A percentile compares a stretch with the other conserved stretches of the same genome.
Conservation (phyloP, 2,329 filamentous ascomycete genomes). For the Hypoxylon rubiginosum region DNA sequence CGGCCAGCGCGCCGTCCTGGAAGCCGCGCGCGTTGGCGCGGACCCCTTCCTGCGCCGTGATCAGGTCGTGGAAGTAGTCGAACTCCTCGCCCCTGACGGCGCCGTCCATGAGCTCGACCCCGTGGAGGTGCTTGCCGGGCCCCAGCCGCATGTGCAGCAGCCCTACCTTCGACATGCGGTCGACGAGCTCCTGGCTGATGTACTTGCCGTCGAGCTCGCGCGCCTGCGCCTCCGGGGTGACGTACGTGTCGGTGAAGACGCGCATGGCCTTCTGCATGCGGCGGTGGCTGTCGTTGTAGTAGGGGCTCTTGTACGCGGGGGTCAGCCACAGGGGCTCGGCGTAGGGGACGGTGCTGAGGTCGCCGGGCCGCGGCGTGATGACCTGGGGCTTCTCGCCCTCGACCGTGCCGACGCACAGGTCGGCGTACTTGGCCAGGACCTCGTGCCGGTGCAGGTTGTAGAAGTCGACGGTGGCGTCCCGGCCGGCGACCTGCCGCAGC, state of each 20-base stretch:
- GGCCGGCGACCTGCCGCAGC: conserved; percentile 82
- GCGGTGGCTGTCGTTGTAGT: conserved; percentile 82
- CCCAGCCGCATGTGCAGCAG: conserved; percentile 86
- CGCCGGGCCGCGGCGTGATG: conserved; percentile 76
- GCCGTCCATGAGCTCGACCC: conserved; percentile 75
- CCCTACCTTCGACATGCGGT: conserved; percentile 80
- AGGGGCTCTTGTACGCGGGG: conserved; percentile 81
- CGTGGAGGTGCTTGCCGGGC: conserved; percentile 84
- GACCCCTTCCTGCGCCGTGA: conserved; percentile 79
- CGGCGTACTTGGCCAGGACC: conserved; percentile 83
- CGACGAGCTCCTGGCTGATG: conserved; percentile 79
- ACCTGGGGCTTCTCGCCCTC: conserved; percentile 81
- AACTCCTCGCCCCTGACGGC: conserved; percentile 83
- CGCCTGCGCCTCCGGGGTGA: conserved; percentile 80
- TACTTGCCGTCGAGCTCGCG: conserved; percentile 81
- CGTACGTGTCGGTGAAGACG: conserved; percentile 77
- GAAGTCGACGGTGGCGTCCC: conserved; percentile 85
- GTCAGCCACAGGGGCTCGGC: conserved; percentile 87
- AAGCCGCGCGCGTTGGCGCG: conserved; percentile 82
- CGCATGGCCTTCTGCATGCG: conserved; percentile 77
- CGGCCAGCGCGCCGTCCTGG: conserved; percentile 88
- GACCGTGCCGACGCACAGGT: conserved; percentile 81
- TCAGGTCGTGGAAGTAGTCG: conserved; percentile 88
- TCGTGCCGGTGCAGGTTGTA: conserved; percentile 95
- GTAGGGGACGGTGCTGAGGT: conserved; percentile 83